Conservation (phyloP, 768 basidiomycete genomes). For the Leccinum broughii region DNA sequence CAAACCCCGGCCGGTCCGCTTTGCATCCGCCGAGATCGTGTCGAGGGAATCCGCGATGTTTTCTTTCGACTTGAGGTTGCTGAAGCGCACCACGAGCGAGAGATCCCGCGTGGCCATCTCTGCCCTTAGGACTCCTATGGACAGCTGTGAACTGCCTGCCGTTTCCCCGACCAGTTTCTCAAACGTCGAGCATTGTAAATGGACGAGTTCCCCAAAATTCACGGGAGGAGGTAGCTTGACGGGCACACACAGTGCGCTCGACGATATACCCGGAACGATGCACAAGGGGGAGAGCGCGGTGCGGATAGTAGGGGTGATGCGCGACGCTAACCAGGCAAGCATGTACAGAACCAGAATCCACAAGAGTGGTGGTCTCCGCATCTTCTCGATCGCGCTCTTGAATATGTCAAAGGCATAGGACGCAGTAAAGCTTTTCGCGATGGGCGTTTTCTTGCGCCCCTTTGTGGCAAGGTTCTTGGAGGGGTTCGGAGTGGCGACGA, state of each 20-base stretch:
- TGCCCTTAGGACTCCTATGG: conserved; percentile 70
- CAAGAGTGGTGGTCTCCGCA: conserved; percentile 54
- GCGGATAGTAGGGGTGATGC: conserved; percentile 44
- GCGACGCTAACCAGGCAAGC: conserved; percentile 45
- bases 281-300: conserved; percentile 59
- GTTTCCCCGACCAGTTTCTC: conserved; percentile 63
- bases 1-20: conserved; percentile 56
- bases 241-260: conserved; percentile 43
- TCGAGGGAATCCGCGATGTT: conserved; percentile 49
- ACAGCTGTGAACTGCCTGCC: conserved; percentile 56
- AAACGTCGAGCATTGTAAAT: conserved; percentile 61
- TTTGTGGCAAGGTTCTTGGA: conserved; percentile 20
- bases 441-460: conserved; percentile 29
- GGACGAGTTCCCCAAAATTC: conserved; percentile 61
- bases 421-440: conserved; percentile 32
- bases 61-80: conserved; percentile 63
- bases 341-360: conserved; percentile 53
- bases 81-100: conserved; percentile 58
- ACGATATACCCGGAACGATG: conserved; percentile 58
- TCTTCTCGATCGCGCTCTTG: conserved; percentile 45
- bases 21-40: conserved; percentile 62
- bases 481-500: conserved; percentile 20
- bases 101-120: conserved; percentile 78
- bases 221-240: conserved; percentile 35
- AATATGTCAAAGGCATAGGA: conserved; percentile 52